Evolutionary conservation across 1,139 yeast species (phyloP).

Genomic region (Yamadazyma sp.): DNA sequence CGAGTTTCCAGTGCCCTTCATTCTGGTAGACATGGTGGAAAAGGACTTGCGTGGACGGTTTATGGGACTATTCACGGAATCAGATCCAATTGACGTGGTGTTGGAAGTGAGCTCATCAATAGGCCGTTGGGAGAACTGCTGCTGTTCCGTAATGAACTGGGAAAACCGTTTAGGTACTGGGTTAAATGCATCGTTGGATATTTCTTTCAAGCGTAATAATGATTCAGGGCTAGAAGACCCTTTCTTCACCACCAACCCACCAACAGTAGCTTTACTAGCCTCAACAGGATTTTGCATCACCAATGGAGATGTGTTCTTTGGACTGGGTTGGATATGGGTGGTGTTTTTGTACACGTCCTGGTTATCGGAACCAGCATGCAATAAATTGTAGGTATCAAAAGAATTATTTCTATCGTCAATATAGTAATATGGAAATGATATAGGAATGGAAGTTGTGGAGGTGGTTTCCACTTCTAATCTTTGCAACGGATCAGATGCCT

Average conservation of each 20-base stretch:
- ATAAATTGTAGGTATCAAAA: slow-evolving; percentile 32
- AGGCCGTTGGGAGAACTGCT: slow-evolving; percentile 26
- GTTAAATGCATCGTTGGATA: slow-evolving; percentile 18
- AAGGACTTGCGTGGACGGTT: slow-evolving; percentile 4
- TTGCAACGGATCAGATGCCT: slow-evolving; percentile 17
- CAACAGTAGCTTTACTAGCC: slow-evolving; percentile 5
- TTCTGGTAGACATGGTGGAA: slow-evolving; percentile 3
- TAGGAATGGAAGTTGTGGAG: slow-evolving; percentile 31
- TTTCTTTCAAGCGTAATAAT: slow-evolving; percentile 6
- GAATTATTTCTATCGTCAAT: slow-evolving; percentile 27
- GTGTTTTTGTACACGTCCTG: slow-evolving; percentile 26
- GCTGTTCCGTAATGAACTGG: slow-evolving; percentile 42
- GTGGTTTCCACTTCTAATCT: slow-evolving; percentile 33
- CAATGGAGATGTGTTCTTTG: background rate
- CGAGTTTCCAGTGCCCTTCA: slow-evolving; percentile 3
- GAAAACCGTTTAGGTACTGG: slow-evolving; percentile 46
- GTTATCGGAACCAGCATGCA: slow-evolving; percentile 15
- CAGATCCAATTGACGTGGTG: slow-evolving; percentile 25
- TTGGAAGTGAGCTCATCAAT: slow-evolving; percentile 27
- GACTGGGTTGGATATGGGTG: slow-evolving; percentile 7
- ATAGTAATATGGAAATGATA: slow-evolving; percentile 36
- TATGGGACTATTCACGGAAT: slow-evolving; percentile 12
- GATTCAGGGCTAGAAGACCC: slow-evolving; percentile 7
- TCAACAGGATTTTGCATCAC: background rate
- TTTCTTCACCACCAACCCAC: slow-evolving; percentile 9